These are phyloP conservation scores for Fusarium coffeatum DNA, from an alignment of 2,329 filamentous ascomycete genomes.

Conservation along the genomic window DNA sequence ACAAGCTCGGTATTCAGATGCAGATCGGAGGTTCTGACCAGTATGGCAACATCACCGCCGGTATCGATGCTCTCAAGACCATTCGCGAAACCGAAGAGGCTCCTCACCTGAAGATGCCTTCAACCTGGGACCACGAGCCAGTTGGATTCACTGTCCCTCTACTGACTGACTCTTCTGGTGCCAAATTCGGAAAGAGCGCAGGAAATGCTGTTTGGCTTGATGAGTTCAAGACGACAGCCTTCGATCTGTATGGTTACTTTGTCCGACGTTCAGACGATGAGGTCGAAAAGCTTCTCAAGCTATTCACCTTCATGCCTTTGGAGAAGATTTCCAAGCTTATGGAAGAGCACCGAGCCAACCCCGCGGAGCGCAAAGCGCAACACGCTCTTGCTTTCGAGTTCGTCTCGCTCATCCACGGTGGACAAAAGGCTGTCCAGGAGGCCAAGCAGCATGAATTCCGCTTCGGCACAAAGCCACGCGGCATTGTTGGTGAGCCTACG, in stretches of 20 bases:
- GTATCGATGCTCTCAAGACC: constrained; percentile 85
- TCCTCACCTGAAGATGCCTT: constrained; percentile 54
- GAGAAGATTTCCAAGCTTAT: constrained; percentile 75
- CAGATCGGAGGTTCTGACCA: constrained; percentile 97
- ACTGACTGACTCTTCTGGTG: constrained; percentile 83
- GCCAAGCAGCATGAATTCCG: constrained; percentile 65
- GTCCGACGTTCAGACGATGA: constrained; percentile 83
- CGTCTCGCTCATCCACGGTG: constrained; percentile 81
- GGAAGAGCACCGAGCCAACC: constrained; percentile 73
- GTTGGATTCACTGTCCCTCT: constrained; percentile 92
- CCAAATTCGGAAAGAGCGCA: constrained; percentile 94
- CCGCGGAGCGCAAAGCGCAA: constrained; percentile 80
- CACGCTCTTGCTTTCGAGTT: constrained; percentile 87
- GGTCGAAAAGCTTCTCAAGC: constrained; percentile 82
- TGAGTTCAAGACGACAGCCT: constrained; percentile 79
- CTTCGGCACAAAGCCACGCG: constrained; percentile 55
- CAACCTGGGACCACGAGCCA: constrained; percentile 65
- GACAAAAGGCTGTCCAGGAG: constrained; percentile 70
- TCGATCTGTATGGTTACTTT: constrained; percentile 93
- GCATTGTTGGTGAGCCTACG: constrained; percentile 48
- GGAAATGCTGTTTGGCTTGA: constrained; percentile 97
- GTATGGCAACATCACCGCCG: constrained; percentile 94
- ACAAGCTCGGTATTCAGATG: constrained; percentile 74
- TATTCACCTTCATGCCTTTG: constrained; percentile 89
- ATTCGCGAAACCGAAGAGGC: constrained; percentile 70